Evolutionary conservation across 2,329 filamentous ascomycete genomes (phyloP).

Genomic region (Leptographium flavum): DNA sequence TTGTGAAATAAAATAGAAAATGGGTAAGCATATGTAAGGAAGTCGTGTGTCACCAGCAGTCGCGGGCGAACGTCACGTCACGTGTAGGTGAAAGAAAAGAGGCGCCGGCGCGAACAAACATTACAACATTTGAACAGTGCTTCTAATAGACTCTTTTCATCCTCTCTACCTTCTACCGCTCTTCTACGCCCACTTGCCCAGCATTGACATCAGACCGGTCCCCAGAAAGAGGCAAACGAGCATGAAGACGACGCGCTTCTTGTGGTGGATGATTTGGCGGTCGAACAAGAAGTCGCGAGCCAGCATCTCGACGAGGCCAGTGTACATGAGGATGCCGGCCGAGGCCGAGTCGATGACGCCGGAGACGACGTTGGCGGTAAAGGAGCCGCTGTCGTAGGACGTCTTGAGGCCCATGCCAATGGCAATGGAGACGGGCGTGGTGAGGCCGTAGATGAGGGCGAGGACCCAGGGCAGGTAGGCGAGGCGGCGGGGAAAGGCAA

Average conservation of each 20-base stretch:
- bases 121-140: no score
- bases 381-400: constrained; percentile 36
- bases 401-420: constrained; percentile 67
- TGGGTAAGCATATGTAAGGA: no score
- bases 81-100: no score
- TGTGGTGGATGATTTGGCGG: constrained; percentile 63
- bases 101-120: no score
- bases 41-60: no score
- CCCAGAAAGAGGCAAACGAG: constrained; percentile 64
- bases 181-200: constrained; percentile 76
- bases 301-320: constrained; percentile 85
- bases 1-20: no score
- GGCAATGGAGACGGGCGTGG: constrained; percentile 74
- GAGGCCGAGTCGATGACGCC: constrained; percentile 83
- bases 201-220: constrained; percentile 62
- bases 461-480: constrained; percentile 64
- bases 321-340: constrained; percentile 87
- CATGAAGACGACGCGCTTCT: constrained; percentile 53
- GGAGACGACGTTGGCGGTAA: constrained; percentile 59
- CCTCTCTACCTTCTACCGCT: no score
- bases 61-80: no score
- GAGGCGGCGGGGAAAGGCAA: constrained; percentile 48
- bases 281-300: constrained; percentile 98
- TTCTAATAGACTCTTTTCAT: no score
- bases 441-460: constrained; percentile 57